Evolutionary conservation across 768 basidiomycete species (phyloP), one percentile per base, ranked within the genome.

Genomic region (Boletus reticuloceps): DNA sequence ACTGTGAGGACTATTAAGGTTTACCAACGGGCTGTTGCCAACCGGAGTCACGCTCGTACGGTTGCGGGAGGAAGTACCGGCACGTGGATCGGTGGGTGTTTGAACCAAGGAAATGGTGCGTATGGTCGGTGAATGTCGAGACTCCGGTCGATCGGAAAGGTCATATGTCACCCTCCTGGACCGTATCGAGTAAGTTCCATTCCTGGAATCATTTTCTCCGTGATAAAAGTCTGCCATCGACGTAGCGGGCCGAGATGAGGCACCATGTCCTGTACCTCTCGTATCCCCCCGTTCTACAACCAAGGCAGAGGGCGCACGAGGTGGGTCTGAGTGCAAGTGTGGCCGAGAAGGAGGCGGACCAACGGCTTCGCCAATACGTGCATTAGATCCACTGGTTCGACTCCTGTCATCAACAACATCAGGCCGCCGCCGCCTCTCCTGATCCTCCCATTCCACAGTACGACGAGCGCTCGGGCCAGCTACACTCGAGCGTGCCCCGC

Each of bases 141-240:
- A 58, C 20, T 54, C 47, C 39, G 55, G 54, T 58, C 68, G 53
- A n/a, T 69, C 59, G 19, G 62, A 60, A 47, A 69, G 53, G 22
- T 68, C 66, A 41, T 69, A 61, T 5, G 62, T 59, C 19, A 60
- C 53, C 53, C 69, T 60, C 44, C 61, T 60, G 13, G 69, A 60
- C 39, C 60, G 66, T 34, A 57, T 47, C 4, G 58, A 58, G 46
- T 60, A 55, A n/a, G 14, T 39, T 10, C 54, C 57, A 10, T 56
- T 55, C 46, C 59, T 56, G 22, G 47, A 47, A n/a, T 51, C 47
- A 31, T 58, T 54, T 16, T 63, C 64, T 19, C 45, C 53, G 29
- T 74, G 74, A 40, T 70, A 69, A 62, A 80, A 79, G 41, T 79
- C 71, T 9, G 77, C 82, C 83, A 85, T 80, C 6, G 83, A 82